These are phyloP conservation scores for Diplocarpon mali DNA, from an alignment of 2,329 filamentous ascomycete genomes.

Conservation along the genomic window DNA sequence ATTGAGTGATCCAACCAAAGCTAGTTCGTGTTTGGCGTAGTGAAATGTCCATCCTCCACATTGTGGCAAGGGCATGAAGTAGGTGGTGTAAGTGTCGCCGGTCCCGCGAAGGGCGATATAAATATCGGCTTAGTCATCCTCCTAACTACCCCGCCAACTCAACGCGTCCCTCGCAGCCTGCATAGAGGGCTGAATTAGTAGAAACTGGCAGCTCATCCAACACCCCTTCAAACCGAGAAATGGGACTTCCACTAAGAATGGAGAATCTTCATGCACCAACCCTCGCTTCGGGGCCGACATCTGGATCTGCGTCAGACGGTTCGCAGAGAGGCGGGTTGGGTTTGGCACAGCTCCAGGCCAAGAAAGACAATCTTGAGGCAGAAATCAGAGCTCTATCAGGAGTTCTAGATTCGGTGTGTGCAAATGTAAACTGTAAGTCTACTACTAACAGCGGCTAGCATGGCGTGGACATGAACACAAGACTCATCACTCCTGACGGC, in stretches of 20 bases:
- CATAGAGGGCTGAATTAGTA: constrained; percentile 14
- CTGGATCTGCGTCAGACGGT: constrained; percentile 48
- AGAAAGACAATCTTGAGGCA: constrained; percentile 75
- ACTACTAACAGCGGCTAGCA: constrained; percentile 45
- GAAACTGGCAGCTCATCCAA: background rate
- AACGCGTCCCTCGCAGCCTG: constrained; percentile 13
- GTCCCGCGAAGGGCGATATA: background rate
- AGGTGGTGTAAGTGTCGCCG: no score
- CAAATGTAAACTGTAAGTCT: background rate
- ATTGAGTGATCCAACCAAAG: no score
- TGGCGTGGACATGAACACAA: constrained; percentile 84
- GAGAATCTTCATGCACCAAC: constrained; percentile 59
- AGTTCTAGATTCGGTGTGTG: constrained; percentile 74
- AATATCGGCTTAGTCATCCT: background rate
- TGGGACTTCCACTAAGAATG: constrained; percentile 35
- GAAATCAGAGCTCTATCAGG: constrained; percentile 77
- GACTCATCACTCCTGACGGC: constrained; percentile 77
- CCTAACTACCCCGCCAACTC: constrained; percentile 14
- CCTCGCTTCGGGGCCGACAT: constrained; percentile 67
- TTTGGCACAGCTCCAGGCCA: constrained; percentile 67
- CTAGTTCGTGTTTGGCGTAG: no score
- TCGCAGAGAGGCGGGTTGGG: constrained; percentile 50
- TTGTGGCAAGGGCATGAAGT: no score
- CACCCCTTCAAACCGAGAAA: constrained; percentile 9
- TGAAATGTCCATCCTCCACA: no score